Evolutionary conservation across 2,329 filamentous ascomycete species (phyloP).

Genomic region (Fusarium tanahbumbuense): DNA sequence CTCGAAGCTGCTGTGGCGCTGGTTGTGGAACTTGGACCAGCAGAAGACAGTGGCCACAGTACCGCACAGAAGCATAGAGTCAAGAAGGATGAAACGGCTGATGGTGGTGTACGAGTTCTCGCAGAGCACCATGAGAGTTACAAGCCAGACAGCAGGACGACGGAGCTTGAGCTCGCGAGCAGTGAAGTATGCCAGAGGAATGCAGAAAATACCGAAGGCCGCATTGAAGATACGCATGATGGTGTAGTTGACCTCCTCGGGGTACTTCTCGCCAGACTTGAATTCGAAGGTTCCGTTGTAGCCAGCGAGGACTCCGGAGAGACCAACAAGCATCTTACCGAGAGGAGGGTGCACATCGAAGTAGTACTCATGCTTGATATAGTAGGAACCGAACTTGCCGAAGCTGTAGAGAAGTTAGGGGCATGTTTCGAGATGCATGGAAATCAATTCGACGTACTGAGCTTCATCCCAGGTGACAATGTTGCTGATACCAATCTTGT

Average conservation of each 20-base stretch:
- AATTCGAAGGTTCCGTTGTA: constrained; percentile 99
- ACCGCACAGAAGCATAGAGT: constrained; percentile 98
- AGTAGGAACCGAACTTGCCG: constrained; percentile 98
- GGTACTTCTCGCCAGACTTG: constrained; percentile 97
- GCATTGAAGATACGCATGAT: constrained; percentile 99
- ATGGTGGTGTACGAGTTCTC: constrained; percentile 99
- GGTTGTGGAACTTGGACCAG: constrained; percentile 95
- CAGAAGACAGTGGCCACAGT: constrained; percentile 98
- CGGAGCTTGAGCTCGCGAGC: constrained; percentile 90
- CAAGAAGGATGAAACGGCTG: constrained; percentile 95
- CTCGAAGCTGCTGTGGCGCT: constrained; percentile 87
- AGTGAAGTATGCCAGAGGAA: constrained; percentile 95
- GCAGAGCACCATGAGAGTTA: constrained; percentile 96
- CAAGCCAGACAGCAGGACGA: constrained; percentile 90
- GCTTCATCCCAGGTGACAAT: constrained; percentile 77
- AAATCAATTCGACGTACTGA: constrained; percentile 60
- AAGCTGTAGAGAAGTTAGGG: constrained; percentile 66
- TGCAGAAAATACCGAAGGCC: constrained; percentile 89
- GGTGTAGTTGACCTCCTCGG: constrained; percentile 92
- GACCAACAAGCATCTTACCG: constrained; percentile 97
- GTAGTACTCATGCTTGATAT: constrained; percentile 99
- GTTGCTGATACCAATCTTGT: constrained; percentile 75
- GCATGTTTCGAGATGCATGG: neutral
- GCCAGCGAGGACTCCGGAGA: constrained; percentile 94
- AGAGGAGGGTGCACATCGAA: constrained; percentile 92